Evolutionary conservation across 2,329 filamentous ascomycete genomes (phyloP).

Genomic region (Colletotrichum tabaci): DNA sequence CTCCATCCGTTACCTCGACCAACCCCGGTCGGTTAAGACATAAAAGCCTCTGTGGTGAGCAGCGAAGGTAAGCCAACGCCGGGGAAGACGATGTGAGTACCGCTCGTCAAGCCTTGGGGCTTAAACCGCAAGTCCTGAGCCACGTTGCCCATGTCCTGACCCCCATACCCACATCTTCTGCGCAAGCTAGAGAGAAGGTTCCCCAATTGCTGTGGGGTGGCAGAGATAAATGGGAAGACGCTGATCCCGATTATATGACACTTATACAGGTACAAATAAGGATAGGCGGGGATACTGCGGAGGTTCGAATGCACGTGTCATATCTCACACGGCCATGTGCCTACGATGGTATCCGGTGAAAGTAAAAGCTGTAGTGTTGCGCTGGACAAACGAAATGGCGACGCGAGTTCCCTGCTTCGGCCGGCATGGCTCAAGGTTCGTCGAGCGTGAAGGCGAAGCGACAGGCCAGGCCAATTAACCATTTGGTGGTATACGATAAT

Average conservation of each 20-base stretch:
- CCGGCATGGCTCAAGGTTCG: no score
- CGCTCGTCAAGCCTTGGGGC: conserved; percentile 12
- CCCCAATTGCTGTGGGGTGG: neutral
- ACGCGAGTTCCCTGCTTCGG: neutral
- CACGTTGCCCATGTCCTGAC: no score
- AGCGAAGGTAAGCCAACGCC: conserved; percentile 6
- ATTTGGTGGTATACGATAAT: neutral
- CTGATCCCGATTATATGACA: neutral
- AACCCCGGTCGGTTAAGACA: conserved; percentile 10
- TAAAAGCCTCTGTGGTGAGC: conserved; percentile 11
- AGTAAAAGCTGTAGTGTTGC: no score
- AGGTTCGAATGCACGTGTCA: neutral
- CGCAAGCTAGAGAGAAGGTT: neutral
- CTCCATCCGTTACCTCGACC: neutral
- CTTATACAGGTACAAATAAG: no score
- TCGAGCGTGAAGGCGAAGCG: neutral
- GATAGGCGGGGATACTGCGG: no score
- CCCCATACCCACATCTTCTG: neutral
- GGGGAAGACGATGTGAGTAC: neutral
- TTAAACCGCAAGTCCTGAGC: neutral
- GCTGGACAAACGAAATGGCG: neutral
- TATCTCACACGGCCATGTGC: neutral
- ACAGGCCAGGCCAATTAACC: neutral
- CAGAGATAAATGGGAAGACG: neutral
- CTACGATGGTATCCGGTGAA: no score